Evolutionary conservation across 2,329 filamentous ascomycete species (phyloP), one percentile per base, ranked within the genome.

Genomic region (Ophiostoma fasciatum): DNA sequence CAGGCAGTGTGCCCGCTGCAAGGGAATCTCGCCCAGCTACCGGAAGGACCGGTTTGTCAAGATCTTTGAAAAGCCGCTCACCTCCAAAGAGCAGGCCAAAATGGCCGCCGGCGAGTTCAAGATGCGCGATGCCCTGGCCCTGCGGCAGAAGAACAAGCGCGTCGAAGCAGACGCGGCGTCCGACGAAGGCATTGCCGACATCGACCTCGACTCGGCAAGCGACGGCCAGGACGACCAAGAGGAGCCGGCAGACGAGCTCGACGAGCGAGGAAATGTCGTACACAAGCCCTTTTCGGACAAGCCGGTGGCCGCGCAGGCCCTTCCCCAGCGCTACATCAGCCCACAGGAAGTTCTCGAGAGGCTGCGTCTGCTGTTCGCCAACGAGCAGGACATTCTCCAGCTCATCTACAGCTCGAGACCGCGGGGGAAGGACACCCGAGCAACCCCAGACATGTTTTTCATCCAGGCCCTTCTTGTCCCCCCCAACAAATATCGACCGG

Each of bases 371-470:
- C 66, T 98, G 1, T 96, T 98, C 51, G 71, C 84, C 44, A 82
- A 84, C 42, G 90, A 98, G 51, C 72, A 79, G 43, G 84, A 94
- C 29, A 67, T 98, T 22, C 56, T 98, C 29, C 68, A 75, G 13
- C 64, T 94, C n/a, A 62, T 98, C 5, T 98, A 94, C 59, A 80
- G 77, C 51, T 79, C 82, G 14, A 76, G 79, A 39, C 74, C 78
- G 5, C 54, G 56, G 8, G 62, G 67, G 5, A 76, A 67, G 38
- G 59, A 64, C 26, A 58, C 59, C 7, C 61, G 61, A 14, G 63
- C 84, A n/a, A 74, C 64, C 3, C 73, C 83, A 2, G 82, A 94
- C 46, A 94, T 96, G 77, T 96, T 98, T 60, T 98, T 98, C 59
- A 66, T 96, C 38, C 77, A 81, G 38, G 78, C 76, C 25, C 63